phyloP scores from a whole-genome alignment of 768 basidiomycete species.

The Pleurotus sapidus region DNA sequence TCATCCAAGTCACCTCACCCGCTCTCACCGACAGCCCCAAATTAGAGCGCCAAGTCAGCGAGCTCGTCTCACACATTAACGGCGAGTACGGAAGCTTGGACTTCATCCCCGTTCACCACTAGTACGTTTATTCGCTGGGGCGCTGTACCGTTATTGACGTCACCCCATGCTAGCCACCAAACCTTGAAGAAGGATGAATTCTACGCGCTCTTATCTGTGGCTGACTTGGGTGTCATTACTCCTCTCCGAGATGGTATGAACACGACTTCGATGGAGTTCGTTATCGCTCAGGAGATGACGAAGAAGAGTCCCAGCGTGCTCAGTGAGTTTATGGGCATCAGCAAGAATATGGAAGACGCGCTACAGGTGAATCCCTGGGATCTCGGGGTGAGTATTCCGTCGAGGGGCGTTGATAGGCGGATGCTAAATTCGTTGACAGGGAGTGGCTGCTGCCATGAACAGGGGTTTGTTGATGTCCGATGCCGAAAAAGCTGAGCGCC shows the following conservation, averaged over 20 bases:
- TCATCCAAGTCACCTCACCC: conserved; percentile 93
- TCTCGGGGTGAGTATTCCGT: conserved; percentile 59
- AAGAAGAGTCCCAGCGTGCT: conserved; percentile 85
- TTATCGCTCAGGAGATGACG: conserved; percentile 86
- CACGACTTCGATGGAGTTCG: conserved; percentile 97
- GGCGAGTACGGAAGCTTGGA: conserved; percentile 92
- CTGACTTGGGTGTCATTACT: conserved; percentile 93
- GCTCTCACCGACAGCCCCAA: conserved; percentile 90
- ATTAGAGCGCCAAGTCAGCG: conserved; percentile 89
- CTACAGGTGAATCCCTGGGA: conserved; percentile 96
- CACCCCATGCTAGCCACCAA: conserved; percentile 69
- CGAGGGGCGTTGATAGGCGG: conserved; percentile 7
- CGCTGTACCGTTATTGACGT: neutral
- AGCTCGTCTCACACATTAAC: conserved; percentile 93
- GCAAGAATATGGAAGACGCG: conserved; percentile 86
- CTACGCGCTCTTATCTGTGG: conserved; percentile 89
- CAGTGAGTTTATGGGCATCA: conserved; percentile 98
- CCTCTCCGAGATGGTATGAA: conserved; percentile 98
- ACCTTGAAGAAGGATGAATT: conserved; percentile 97
- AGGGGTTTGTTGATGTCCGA: conserved; percentile 79
- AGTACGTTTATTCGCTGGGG: conserved; percentile 52
- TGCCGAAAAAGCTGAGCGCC: conserved; percentile 70
- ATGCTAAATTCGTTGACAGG: conserved; percentile 35
- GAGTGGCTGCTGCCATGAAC: conserved; percentile 89
- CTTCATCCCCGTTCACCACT: conserved; percentile 97